Conservation (phyloP, 164 flowering plant species). For the Nymphaea colorata region DNA sequence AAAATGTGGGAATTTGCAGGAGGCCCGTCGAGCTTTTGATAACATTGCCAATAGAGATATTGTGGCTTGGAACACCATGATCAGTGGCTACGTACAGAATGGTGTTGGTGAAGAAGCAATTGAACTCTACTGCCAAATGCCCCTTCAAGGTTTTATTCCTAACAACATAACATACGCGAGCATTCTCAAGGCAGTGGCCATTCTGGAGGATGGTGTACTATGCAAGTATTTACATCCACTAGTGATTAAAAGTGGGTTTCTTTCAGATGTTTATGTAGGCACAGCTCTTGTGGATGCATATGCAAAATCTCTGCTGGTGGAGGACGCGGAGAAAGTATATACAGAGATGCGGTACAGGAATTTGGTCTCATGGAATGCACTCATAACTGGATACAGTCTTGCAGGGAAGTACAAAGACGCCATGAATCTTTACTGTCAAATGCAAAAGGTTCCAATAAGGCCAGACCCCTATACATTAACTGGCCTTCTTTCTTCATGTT, state of each 20-base stretch:
- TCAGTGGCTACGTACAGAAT: constrained; percentile 7
- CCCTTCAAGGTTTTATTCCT: constrained; percentile 4
- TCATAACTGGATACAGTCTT: constrained; percentile 4
- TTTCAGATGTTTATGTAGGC: constrained; percentile 6
- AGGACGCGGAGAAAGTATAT: constrained; percentile 3
- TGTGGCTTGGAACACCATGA: constrained; percentile 8
- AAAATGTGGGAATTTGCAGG: constrained; percentile 4
- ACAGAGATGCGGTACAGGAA: constrained; percentile 5
- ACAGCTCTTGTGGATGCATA: constrained; percentile 8
- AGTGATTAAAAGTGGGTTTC: constrained; percentile 3
- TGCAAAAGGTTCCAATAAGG: constrained; percentile 4
- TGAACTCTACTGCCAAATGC: constrained; percentile 1
- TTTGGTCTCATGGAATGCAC: constrained; percentile 6
- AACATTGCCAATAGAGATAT: constrained; percentile 4
- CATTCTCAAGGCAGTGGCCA: constrained; percentile 5
- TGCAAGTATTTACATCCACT: constrained; percentile 3
- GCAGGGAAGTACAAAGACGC: constrained; percentile 3
- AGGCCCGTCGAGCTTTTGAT: constrained; percentile 3
- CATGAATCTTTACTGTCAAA: background rate
- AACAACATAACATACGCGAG: constrained; percentile 4
- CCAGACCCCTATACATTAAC: constrained; percentile 5
- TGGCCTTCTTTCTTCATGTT: constrained; percentile 7
- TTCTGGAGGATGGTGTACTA: constrained; percentile 1
- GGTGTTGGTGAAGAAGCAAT: constrained; percentile 2
- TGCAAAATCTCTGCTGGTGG: constrained; percentile 1